Conservation (phyloP, 805 yeast genomes). For the Ogataea haglerorum region DNA sequence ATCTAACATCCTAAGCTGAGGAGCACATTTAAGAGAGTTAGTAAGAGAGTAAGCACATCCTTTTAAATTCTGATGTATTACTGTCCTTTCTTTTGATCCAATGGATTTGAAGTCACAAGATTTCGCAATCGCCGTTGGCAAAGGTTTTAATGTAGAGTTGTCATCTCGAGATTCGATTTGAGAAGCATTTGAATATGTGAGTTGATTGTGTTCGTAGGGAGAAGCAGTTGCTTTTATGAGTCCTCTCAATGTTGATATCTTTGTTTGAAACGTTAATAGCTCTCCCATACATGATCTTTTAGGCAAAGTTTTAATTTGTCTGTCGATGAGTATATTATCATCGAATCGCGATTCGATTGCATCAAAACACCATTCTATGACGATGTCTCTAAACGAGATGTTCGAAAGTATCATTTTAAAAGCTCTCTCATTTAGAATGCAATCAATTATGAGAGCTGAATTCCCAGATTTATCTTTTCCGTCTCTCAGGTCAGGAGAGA, state of each 20-base stretch:
- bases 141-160: no score
- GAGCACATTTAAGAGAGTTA: no score
- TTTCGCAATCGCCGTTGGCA: no score
- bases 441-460: constrained; percentile 66
- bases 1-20: neutral
- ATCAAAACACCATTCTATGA: constrained; percentile 83
- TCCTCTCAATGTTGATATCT: neutral
- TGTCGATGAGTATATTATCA: constrained; percentile 44
- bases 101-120: no score
- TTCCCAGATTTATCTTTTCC: constrained; percentile 70
- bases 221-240: no score
- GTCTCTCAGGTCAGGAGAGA: constrained; percentile 49
- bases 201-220: no score
- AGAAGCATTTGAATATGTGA: no score
- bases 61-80: no score
- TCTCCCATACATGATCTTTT: constrained; percentile 69
- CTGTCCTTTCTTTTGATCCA: no score
- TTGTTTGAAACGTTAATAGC: neutral
- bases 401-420: constrained; percentile 60
- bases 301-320: constrained; percentile 61
- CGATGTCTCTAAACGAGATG: constrained; percentile 55
- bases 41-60: no score
- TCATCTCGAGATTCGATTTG: no score
- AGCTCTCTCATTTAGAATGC: constrained; percentile 66
- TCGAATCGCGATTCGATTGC: constrained; percentile 51